phyloP scores from a whole-genome alignment of 805 yeast species.

The Candida mattraensis region DNA sequence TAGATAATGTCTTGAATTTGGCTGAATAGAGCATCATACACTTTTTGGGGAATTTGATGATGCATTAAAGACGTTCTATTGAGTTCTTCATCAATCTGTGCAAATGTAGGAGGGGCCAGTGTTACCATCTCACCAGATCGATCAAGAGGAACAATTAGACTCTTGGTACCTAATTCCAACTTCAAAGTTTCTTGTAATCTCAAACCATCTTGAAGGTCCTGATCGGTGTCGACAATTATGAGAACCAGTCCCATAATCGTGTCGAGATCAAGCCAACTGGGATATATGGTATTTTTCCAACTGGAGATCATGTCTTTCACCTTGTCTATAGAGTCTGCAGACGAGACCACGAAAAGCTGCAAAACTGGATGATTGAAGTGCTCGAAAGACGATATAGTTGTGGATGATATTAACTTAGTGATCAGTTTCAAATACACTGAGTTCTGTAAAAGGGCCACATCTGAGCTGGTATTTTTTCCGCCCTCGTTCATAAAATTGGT shows the following conservation, averaged over 20 bases:
- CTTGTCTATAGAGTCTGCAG: conserved; percentile 50
- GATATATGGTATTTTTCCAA: conserved; percentile 48
- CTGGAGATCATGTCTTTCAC: conserved; percentile 58
- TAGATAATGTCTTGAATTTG: conserved; percentile 48
- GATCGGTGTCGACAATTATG: conserved; percentile 47
- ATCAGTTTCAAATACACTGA: conserved; percentile 58
- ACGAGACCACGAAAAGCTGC: conserved; percentile 65
- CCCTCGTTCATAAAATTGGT: conserved; percentile 1
- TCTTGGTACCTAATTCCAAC: conserved; percentile 20
- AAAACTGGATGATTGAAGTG: conserved; percentile 85
- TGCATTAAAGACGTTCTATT: conserved; percentile 10
- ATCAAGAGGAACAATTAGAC: conserved; percentile 21
- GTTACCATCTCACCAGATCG: conserved; percentile 5
- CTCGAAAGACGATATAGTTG: conserved; percentile 72
- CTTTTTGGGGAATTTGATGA: conserved; percentile 14
- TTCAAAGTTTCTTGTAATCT: conserved; percentile 33
- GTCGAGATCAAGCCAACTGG: conserved; percentile 65
- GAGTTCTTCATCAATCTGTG: conserved; percentile 49
- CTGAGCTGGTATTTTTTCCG: conserved; percentile 2
- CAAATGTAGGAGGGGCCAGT: conserved; percentile 33
- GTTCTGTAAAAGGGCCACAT: conserved; percentile 34
- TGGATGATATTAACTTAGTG: conserved; percentile 57
- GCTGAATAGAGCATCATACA: conserved; percentile 31
- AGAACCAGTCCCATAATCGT: conserved; percentile 58
- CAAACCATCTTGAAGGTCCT: conserved; percentile 41